Evolutionary conservation across 495 filamentous ascomycete genomes (phyloP).

Genomic region (Neurospora hispaniola): DNA sequence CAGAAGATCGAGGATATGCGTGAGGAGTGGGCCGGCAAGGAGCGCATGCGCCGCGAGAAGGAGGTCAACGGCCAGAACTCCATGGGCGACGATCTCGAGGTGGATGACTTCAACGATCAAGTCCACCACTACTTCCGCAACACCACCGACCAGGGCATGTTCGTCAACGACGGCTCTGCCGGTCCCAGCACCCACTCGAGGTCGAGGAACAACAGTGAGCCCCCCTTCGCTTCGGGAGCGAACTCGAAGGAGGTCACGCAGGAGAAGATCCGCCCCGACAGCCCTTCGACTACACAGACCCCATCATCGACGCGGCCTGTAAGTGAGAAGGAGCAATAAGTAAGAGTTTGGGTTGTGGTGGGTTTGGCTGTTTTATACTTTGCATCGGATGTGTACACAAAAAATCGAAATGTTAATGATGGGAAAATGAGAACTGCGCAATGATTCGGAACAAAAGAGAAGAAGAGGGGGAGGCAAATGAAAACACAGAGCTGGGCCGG

Average conservation of each 20-base stretch:
- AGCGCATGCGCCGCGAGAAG: conserved; percentile 14
- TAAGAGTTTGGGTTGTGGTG: not conserved
- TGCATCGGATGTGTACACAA: not conserved
- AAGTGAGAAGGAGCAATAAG: not conserved
- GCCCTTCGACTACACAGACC: not conserved
- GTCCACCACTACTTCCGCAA: conserved; percentile 34
- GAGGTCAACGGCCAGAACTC: conserved; percentile 17
- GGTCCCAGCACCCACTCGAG: not conserved
- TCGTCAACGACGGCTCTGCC: not conserved
- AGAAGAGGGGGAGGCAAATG: not conserved
- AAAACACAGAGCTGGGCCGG: not conserved
- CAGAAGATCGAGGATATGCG: conserved; percentile 71
- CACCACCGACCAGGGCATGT: conserved; percentile 5
- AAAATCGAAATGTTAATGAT: not conserved
- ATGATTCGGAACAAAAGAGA: not conserved
- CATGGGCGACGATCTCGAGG: conserved; percentile 16
- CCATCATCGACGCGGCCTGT: not conserved
- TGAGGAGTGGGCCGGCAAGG: conserved; percentile 32
- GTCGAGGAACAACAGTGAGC: not conserved
- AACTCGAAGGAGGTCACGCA: conserved; percentile 1
- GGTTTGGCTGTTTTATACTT: too few relatives aligned
- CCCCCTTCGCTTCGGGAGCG: not conserved
- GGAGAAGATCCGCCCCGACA: conserved; percentile 1
- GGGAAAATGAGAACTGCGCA: not conserved
- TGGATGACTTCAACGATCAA: conserved; percentile 31